Base-by-base conservation (phyloP, 345 rosid genomes). In the Cardamine occulta region DNA sequence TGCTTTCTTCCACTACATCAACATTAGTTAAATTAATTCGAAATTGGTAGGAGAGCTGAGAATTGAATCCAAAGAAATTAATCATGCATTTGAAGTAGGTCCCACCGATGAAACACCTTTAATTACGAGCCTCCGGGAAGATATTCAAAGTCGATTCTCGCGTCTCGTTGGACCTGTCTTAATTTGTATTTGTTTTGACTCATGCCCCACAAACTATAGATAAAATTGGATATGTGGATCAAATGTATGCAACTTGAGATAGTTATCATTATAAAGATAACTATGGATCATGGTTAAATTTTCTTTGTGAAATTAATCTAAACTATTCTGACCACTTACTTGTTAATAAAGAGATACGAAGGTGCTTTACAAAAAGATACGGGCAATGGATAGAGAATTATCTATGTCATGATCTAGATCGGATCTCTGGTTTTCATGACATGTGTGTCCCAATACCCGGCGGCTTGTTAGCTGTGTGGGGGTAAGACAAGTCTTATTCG, bases 111-210 rank as follows among this genome's bases (percentile, higher is more conserved):
- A 45, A 21, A 8, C 0, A 73, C 64, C 14, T 63, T 29, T 42
- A 29, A 42, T 8, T 12, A 32, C 5, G 23, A 45, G 35, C 17
- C 12, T 8, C 35, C 23, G 3, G 2, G 58, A 59, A 42, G 14
- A 44, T 65, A 56, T 49, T 32, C 78, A 47, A n/a, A 7, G 66
- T 65, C 66, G 66, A 65, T 47, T 61, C 1, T 66, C 6, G 24
- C 78, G 66, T 66, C 72, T 53, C 56, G 21, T 10, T 54, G 47
- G 24, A 23, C 56, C 19, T 15, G 17, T 45, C 52, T 8, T 49
- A 3, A n/a, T 29, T 10, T 3, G 31, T 28, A 56, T 56, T 44
- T 8, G 45, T 29, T 29, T 29, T 31, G 39, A 54, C 26, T 45
- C 26, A n/a, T 51, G 29, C 28, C 40, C 0, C n/a, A 34, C 12